phyloP scores from a whole-genome alignment of 805 yeast species.

The Myxozyma mucilagina region DNA sequence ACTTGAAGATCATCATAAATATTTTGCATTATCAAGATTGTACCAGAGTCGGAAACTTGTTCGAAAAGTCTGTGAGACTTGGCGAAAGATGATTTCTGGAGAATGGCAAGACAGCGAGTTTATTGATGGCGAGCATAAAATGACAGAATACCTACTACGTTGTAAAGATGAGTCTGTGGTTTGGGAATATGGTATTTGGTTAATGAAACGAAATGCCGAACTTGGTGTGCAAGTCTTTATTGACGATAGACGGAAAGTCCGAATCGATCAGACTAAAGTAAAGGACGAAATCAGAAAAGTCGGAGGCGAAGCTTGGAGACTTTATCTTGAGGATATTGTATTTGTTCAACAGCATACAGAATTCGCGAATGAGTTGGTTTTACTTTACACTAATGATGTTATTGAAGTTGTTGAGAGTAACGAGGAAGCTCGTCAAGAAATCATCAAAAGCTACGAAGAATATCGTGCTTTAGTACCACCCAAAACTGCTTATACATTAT shows the following conservation, averaged over 20 bases:
- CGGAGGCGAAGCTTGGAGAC: constrained; percentile 42
- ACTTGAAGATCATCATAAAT: constrained; percentile 32
- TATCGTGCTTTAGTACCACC: constrained; percentile 39
- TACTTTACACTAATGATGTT: constrained; percentile 41
- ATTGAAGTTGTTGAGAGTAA: constrained; percentile 33
- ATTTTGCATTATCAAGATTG: constrained; percentile 37
- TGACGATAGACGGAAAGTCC: constrained; percentile 29
- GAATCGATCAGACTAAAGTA: constrained; percentile 37
- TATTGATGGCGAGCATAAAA: constrained; percentile 35
- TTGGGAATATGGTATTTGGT: constrained; percentile 44
- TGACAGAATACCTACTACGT: constrained; percentile 35
- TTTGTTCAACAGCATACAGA: constrained; percentile 31
- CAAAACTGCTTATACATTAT: constrained; percentile 38
- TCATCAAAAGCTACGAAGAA: constrained; percentile 33
- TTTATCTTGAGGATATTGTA: constrained; percentile 42
- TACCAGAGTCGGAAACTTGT: constrained; percentile 34
- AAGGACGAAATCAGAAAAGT: constrained; percentile 37
- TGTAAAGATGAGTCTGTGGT: constrained; percentile 38
- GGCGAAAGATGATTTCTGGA: constrained; percentile 35
- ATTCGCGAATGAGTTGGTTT: constrained; percentile 39
- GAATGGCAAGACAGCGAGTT: constrained; percentile 36
- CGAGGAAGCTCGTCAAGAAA: constrained; percentile 23
- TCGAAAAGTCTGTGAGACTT: constrained; percentile 35
- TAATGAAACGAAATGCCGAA: constrained; percentile 37
- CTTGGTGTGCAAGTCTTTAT: constrained; percentile 41